These are phyloP conservation scores for Dendrobium nobile DNA, from an alignment of 106 monocot genomes.

Conservation along the genomic window DNA sequence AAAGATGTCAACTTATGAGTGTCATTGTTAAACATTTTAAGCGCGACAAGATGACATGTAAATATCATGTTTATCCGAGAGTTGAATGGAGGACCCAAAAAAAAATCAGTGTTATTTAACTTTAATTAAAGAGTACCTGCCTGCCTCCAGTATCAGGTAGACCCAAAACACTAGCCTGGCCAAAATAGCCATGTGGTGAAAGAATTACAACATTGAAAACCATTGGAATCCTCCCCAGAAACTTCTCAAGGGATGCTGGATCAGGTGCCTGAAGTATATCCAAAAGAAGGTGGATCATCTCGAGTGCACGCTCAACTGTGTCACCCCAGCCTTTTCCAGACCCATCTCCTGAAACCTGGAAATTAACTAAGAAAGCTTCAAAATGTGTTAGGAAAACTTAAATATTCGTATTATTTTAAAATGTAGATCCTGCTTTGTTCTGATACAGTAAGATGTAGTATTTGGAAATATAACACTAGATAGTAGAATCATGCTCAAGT, in stretches of 20 bases:
- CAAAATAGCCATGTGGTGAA: slow-evolving; percentile 94
- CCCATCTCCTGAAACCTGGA: slow-evolving; percentile 84
- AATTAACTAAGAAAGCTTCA: neutral
- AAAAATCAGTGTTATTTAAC: neutral
- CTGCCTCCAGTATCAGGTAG: slow-evolving; percentile 94
- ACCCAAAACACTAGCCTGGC: slow-evolving; percentile 89
- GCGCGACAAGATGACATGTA: neutral
- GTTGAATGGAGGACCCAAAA: neutral
- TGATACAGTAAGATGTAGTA: neutral
- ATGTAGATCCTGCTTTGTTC: neutral
- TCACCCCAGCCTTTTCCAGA: slow-evolving; percentile 93
- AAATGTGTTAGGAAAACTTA: neutral
- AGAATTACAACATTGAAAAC: slow-evolving; percentile 89
- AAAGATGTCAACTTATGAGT: neutral
- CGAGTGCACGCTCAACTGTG: slow-evolving; percentile 51
- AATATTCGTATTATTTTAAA: neutral
- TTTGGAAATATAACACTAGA: neutral
- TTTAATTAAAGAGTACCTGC: slow-evolving; percentile 44
- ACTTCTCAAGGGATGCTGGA: slow-evolving; percentile 66
- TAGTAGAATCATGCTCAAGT: neutral
- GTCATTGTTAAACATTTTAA: neutral
- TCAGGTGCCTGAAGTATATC: slow-evolving; percentile 93
- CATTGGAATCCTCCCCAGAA: slow-evolving; percentile 88
- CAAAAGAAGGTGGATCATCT: slow-evolving; percentile 88
- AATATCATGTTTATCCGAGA: neutral